A percentile compares a stretch with the other conserved stretches of the same genome.
Conservation (phyloP, 306 rosid genomes). For the Prunus mongolica region DNA sequence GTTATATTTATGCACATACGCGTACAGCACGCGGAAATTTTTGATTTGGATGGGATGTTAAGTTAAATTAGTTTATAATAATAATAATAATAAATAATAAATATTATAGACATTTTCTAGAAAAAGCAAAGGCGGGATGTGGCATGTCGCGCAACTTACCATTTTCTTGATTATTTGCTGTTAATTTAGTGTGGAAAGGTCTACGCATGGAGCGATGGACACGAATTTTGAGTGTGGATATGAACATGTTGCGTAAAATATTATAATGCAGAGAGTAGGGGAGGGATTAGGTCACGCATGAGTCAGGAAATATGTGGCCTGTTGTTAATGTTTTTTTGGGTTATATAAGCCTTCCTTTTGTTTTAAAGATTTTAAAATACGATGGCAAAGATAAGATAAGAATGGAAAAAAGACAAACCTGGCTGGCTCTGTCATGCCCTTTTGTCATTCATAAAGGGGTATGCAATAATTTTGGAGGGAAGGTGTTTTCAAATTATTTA, state of each 20-base stretch:
- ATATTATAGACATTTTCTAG: not conserved
- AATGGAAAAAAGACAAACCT: not conserved
- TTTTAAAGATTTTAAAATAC: no score
- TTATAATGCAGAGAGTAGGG: no score
- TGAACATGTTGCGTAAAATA: not conserved
- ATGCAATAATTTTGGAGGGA: not conserved
- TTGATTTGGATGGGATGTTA: not conserved
- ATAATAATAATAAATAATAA: no score
- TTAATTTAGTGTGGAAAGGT: not conserved
- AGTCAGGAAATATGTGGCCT: not conserved
- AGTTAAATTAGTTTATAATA: not conserved
- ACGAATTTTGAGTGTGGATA: not conserved
- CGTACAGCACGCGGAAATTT: constrained; percentile 22
- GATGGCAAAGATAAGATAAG: not conserved
- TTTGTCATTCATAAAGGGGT: not conserved
- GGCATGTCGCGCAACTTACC: not conserved
- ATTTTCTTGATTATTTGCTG: not conserved
- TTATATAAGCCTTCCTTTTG: no score
- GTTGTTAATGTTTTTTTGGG: no score
- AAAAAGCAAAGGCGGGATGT: not conserved
- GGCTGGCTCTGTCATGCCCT: not conserved
- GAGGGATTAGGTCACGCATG: not conserved
- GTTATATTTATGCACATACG: constrained; percentile 5
- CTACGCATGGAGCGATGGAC: not conserved
- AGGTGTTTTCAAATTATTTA: not conserved